Conservation (phyloP, 2,329 filamentous ascomycete genomes). For the Pyrenochaeta sp. region DNA sequence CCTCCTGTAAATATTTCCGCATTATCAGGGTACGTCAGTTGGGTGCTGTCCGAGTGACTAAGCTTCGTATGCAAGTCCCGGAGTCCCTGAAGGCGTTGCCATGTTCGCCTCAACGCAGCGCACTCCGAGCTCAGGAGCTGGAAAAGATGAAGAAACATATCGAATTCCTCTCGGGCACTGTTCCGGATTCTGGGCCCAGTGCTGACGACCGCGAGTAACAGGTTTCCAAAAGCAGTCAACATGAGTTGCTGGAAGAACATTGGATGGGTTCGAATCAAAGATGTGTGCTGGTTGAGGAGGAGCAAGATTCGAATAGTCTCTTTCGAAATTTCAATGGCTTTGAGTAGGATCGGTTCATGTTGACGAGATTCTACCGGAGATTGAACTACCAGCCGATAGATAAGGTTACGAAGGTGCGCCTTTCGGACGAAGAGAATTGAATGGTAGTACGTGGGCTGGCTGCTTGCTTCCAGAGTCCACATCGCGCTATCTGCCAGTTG, state of each 20-base stretch:
- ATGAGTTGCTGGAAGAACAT: slow-evolving; percentile 22
- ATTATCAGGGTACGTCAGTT: neutral
- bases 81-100: slow-evolving; percentile 14
- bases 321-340: slow-evolving; percentile 13
- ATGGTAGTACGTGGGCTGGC: slow-evolving; percentile 12
- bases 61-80: slow-evolving; percentile 14
- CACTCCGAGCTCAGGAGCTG: slow-evolving; percentile 12
- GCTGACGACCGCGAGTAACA: slow-evolving; percentile 13
- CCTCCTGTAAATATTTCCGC: neutral
- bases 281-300: slow-evolving; percentile 7
- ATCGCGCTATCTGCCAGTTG: neutral
- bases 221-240: slow-evolving; percentile 14
- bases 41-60: slow-evolving; percentile 6
- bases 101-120: slow-evolving; percentile 12
- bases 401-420: slow-evolving; percentile 15
- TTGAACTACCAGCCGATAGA: slow-evolving; percentile 14
- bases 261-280: slow-evolving; percentile 8
- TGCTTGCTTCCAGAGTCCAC: neutral
- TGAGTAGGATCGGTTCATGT: slow-evolving; percentile 10
- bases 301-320: slow-evolving; percentile 12
- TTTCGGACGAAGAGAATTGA: slow-evolving; percentile 14
- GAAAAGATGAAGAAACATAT: slow-evolving; percentile 17
- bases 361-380: slow-evolving; percentile 6
- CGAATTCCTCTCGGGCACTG: slow-evolving; percentile 11
- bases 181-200: slow-evolving; percentile 8